Base-by-base conservation (phyloP, 2,329 filamentous ascomycete species). In the Dryadomyces sulphureus region DNA sequence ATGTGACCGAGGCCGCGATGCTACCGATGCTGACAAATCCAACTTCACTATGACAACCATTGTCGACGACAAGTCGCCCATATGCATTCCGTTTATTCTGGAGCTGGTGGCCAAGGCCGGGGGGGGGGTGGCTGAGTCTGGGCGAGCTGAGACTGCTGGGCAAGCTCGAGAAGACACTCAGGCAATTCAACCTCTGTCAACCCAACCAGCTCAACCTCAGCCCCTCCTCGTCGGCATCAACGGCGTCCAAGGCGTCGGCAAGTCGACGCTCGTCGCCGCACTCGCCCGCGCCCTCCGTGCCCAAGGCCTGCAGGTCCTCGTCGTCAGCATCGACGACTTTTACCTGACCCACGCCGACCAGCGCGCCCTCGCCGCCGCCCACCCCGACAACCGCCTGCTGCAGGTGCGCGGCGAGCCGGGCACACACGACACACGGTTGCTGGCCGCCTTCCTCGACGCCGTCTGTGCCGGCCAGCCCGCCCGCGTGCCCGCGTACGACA, bases 141-240 rank as follows among this genome's bases (percentile, higher is more conserved):
- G n/a, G n/a, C n/a, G n/a, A n/a, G n/a, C n/a, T n/a, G n/a, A n/a
- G n/a, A n/a, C n/a, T n/a, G n/a, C n/a, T n/a, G n/a, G n/a, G n/a
- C n/a, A n/a, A n/a, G n/a, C n/a, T n/a, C n/a, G n/a, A n/a, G n/a
- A n/a, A n/a, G n/a, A n/a, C n/a, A n/a, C n/a, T n/a, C n/a, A n/a
- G n/a, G n/a, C n/a, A n/a, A n/a, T n/a, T n/a, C n/a, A n/a, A n/a
- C n/a, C n/a, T n/a, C n/a, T n/a, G n/a, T n/a, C n/a, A n/a, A n/a
- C n/a, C n/a, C n/a, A n/a, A n/a, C n/a, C n/a, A n/a, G n/a, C n/a
- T n/a, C n/a, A n/a, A n/a, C n/a, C n/a, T n/a, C 70, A 66, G 20
- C 87, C 88, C 24, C 84, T 94, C 62, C 77, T 94, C 60, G 72
- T 95, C 51, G 90, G 88, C 41, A 73, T 96, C 56, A 94, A 93